These are phyloP conservation scores for Xylaria sp. DNA, from an alignment of 2,329 filamentous ascomycete genomes.

Conservation along the genomic window DNA sequence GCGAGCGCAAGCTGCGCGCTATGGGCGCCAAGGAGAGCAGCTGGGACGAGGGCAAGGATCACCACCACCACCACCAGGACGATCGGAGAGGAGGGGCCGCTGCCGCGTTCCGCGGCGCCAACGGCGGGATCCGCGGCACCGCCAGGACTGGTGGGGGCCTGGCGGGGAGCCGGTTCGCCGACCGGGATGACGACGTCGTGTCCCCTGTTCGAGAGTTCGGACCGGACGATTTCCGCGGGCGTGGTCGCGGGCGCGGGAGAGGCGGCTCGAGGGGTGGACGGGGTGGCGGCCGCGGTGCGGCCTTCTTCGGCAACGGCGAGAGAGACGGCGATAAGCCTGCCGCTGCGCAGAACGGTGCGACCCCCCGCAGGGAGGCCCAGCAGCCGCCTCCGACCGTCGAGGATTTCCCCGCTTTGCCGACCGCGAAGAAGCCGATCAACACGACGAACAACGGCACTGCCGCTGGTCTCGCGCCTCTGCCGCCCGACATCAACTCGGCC, in stretches of 20 bases:
- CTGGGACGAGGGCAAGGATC: constrained; percentile 63
- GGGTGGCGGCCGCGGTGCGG: constrained; percentile 34
- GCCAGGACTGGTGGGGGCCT: constrained; percentile 40
- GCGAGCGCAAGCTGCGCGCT: constrained; percentile 63
- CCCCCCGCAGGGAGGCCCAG: constrained; percentile 26
- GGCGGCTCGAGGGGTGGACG: constrained; percentile 29
- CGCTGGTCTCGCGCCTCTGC: constrained; percentile 19
- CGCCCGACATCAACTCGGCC: constrained; percentile 39
- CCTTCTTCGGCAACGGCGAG: constrained; percentile 30
- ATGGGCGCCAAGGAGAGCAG: constrained; percentile 55
- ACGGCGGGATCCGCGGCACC: constrained; percentile 45
- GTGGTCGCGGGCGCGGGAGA: constrained; percentile 38
- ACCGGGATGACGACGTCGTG: constrained; percentile 35
- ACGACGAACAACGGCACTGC: not conserved
- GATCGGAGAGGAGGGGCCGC: constrained; percentile 47
- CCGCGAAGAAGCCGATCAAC: constrained; percentile 27
- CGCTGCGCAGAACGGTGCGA: constrained; percentile 18
- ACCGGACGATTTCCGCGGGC: constrained; percentile 39
- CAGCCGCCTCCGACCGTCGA: constrained; percentile 40
- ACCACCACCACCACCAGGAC: constrained; percentile 42
- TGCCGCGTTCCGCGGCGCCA: constrained; percentile 44
- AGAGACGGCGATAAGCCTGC: constrained; percentile 9
- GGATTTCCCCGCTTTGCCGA: constrained; percentile 47
- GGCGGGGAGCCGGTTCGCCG: constrained; percentile 47
- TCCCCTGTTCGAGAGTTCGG: constrained; percentile 28